Evolutionary conservation across 257 asterid genomes (phyloP).

Genomic region (Fraxinus pennsylvanica): DNA sequence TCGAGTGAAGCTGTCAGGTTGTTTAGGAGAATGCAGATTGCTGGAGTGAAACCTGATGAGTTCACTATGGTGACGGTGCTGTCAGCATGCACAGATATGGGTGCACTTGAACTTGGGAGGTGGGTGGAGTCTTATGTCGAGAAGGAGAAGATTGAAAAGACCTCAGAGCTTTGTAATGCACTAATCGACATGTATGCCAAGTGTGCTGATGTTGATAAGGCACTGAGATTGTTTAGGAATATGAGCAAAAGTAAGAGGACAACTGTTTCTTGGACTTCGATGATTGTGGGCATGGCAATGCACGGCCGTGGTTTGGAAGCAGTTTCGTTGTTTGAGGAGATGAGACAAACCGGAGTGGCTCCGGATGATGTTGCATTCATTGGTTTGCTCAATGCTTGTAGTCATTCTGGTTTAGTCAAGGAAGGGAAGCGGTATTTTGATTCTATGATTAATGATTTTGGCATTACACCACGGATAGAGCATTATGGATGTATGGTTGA

Average conservation of each 20-base stretch:
- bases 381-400: constrained; percentile 77
- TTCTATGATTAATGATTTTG: constrained; percentile 54
- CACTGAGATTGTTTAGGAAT: constrained; percentile 49
- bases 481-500: constrained; percentile 92
- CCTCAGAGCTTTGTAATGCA: constrained; percentile 57
- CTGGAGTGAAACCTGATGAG: constrained; percentile 65
- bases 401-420: constrained; percentile 73
- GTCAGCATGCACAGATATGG: constrained; percentile 73
- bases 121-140: constrained; percentile 63
- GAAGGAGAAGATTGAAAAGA: constrained; percentile 51
- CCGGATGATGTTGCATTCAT: constrained; percentile 75
- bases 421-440: constrained; percentile 57
- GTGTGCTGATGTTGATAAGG: constrained; percentile 75
- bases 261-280: constrained; percentile 80
- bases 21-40: constrained; percentile 65
- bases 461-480: constrained; percentile 64
- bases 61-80: constrained; percentile 63
- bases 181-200: constrained; percentile 78
- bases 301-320: constrained; percentile 76
- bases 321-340: constrained; percentile 63
- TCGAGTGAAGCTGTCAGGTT: constrained; percentile 50
- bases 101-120: constrained; percentile 74
- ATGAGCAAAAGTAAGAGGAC: constrained; percentile 48
- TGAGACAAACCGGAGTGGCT: constrained; percentile 40
- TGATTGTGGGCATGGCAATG: constrained; percentile 65